Percentiles rank a stretch among this genome's conserved stretches.
Evolutionary conservation across 768 basidiomycete genomes (phyloP).

Genomic region (Psilocybe cubensis): DNA sequence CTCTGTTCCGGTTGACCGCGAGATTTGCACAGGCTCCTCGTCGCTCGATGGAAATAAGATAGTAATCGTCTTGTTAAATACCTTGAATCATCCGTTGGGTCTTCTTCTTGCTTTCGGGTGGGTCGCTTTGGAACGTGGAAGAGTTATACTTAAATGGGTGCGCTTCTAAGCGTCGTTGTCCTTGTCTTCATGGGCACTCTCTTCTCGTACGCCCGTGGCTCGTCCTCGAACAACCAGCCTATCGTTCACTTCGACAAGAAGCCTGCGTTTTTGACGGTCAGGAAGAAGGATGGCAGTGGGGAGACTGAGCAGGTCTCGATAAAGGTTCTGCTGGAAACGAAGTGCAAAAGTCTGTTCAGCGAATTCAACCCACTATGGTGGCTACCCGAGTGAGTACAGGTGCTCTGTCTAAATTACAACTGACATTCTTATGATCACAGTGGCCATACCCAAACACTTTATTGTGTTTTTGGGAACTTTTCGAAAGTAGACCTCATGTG

Average conservation of each 20-base stretch:
- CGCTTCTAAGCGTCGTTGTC: constrained; percentile 31
- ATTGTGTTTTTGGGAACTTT: constrained; percentile 64
- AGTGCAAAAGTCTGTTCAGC: constrained; percentile 45
- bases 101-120: constrained; percentile 5
- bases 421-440: constrained; percentile 29
- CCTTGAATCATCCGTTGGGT: constrained; percentile 6
- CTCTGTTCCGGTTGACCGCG: constrained; percentile 17
- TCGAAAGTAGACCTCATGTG: constrained; percentile 55
- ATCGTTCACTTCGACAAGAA: constrained; percentile 43
- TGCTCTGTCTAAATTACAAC: background rate
- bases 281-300: constrained; percentile 30
- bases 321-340: constrained; percentile 40
- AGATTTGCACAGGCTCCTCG: background rate
- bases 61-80: constrained; percentile 7
- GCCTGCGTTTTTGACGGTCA: constrained; percentile 38
- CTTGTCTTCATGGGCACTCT: constrained; percentile 38
- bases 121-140: constrained; percentile 1
- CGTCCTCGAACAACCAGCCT: constrained; percentile 24
- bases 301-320: constrained; percentile 42
- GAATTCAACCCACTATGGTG: constrained; percentile 52
- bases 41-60: constrained; percentile 6
- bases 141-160: constrained; percentile 19
- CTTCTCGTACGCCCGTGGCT: constrained; percentile 29
- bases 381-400: constrained; percentile 48
- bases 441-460: constrained; percentile 68